These are phyloP conservation scores for Pseudopithomyces chartarum DNA, from an alignment of 2,329 filamentous ascomycete genomes.

Conservation along the genomic window DNA sequence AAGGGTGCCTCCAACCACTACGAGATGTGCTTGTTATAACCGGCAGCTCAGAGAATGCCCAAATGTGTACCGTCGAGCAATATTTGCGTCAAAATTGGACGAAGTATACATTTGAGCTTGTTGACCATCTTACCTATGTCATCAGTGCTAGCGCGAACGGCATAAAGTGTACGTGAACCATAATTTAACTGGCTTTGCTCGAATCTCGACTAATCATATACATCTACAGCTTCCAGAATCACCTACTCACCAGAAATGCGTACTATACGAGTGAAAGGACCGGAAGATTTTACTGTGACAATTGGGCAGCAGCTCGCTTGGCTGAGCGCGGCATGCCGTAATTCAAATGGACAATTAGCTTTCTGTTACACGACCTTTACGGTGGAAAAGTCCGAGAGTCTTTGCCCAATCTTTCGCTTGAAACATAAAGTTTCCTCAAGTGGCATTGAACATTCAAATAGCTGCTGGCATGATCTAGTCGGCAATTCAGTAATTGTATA, in stretches of 20 bases:
- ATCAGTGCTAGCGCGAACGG: not conserved
- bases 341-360: conserved; percentile 2
- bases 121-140: conserved; percentile 1
- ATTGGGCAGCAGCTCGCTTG: conserved; percentile 8
- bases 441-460: not conserved
- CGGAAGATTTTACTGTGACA: conserved; percentile 2
- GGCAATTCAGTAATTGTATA: conserved; percentile 2
- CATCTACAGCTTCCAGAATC: not conserved
- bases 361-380: conserved; percentile 2
- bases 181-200: not conserved
- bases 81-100: conserved; percentile 5
- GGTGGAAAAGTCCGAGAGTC: not conserved
- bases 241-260: not conserved
- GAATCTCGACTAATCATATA: not conserved
- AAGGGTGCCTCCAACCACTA: not conserved
- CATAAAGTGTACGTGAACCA: not conserved
- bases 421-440: not conserved
- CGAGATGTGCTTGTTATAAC: conserved; percentile 6
- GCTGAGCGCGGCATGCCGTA: conserved; percentile 6
- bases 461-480: conserved; percentile 7
- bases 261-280: not conserved
- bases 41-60: not conserved
- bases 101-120: not conserved
- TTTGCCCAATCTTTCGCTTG: not conserved
- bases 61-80: conserved; percentile 3